phyloP scores from a whole-genome alignment of 768 basidiomycete species.

The Dentipellis fragilis region DNA sequence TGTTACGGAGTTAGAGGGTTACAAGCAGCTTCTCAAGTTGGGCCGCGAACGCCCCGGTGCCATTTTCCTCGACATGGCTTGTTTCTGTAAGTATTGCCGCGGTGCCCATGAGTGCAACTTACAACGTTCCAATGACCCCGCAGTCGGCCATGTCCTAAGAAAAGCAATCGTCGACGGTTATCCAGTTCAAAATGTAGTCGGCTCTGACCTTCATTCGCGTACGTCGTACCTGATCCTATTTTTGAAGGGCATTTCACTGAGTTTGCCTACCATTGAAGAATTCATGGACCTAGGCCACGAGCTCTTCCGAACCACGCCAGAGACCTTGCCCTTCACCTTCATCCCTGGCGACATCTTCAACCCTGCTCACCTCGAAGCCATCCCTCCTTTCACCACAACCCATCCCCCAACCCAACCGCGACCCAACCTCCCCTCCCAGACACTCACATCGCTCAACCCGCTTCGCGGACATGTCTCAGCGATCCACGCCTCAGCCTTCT shows the following conservation, averaged over 20 bases:
- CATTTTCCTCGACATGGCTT: slow-evolving; percentile 36
- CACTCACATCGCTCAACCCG: slow-evolving; percentile 30
- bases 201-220: slow-evolving; percentile 31
- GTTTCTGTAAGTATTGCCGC: not conserved
- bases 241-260: no score
- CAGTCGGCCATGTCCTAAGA: slow-evolving; percentile 33
- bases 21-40: slow-evolving; percentile 21
- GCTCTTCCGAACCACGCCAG: slow-evolving; percentile 41
- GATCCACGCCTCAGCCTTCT: slow-evolving; percentile 40
- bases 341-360: slow-evolving; percentile 47
- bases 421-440: slow-evolving; percentile 12
- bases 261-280: slow-evolving; percentile 20
- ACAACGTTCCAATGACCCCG: not conserved
- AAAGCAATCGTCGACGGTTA: slow-evolving; percentile 33
- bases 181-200: slow-evolving; percentile 28
- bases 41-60: slow-evolving; percentile 24
- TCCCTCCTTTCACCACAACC: slow-evolving; percentile 16
- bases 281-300: slow-evolving; percentile 56
- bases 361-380: slow-evolving; percentile 25
- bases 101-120: not conserved
- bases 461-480: slow-evolving; percentile 35
- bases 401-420: slow-evolving; percentile 12
- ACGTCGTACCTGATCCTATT: not conserved
- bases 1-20: no score
- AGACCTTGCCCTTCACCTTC: slow-evolving; percentile 43